A percentile compares a stretch with the other conserved stretches of the same genome.
Evolutionary conservation across 495 filamentous ascomycete genomes (phyloP).

Genomic region (Penicillium robsamsonii): DNA sequence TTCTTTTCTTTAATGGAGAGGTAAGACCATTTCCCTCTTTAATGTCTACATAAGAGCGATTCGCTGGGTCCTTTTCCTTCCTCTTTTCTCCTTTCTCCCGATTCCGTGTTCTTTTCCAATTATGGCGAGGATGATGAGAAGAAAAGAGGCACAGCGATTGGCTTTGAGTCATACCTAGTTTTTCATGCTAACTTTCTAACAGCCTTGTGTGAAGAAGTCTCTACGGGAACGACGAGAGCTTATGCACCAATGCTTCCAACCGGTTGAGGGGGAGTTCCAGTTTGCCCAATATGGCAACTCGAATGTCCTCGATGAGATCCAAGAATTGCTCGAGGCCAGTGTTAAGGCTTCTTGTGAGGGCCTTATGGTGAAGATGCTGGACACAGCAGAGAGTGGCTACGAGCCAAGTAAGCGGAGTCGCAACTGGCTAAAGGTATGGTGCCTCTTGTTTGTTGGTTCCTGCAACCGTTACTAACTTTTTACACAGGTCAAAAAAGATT

Average conservation of each 20-base stretch:
- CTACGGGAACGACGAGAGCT: conserved; percentile 81
- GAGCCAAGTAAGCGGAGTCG: conserved; percentile 92
- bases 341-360: conserved; percentile 96
- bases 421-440: conserved; percentile 90
- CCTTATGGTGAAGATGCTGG: conserved; percentile 98
- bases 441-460: not conserved
- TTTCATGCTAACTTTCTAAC: conserved; percentile 8
- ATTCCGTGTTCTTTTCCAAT: not conserved
- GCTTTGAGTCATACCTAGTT: not conserved
- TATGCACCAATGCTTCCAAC: conserved; percentile 68
- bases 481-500: conserved; percentile 88
- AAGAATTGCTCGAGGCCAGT: conserved; percentile 83
- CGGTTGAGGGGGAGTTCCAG: conserved; percentile 83
- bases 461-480: conserved; percentile 1
- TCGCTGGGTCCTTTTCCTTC: not conserved
- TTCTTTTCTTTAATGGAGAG: conserved; percentile 92
- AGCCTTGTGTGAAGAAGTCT: conserved; percentile 79
- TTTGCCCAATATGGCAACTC: conserved; percentile 88
- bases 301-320: conserved; percentile 89
- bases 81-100: not conserved
- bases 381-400: conserved; percentile 85
- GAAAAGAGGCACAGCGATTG: not conserved
- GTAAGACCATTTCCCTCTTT: conserved; percentile 33
- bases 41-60: too few relatives aligned
- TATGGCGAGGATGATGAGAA: not conserved